Percentiles rank a stretch among this genome's conserved stretches.
phyloP scores from a whole-genome alignment of 2,329 filamentous ascomycete genomes.

The Dothiorella sarmentorum region DNA sequence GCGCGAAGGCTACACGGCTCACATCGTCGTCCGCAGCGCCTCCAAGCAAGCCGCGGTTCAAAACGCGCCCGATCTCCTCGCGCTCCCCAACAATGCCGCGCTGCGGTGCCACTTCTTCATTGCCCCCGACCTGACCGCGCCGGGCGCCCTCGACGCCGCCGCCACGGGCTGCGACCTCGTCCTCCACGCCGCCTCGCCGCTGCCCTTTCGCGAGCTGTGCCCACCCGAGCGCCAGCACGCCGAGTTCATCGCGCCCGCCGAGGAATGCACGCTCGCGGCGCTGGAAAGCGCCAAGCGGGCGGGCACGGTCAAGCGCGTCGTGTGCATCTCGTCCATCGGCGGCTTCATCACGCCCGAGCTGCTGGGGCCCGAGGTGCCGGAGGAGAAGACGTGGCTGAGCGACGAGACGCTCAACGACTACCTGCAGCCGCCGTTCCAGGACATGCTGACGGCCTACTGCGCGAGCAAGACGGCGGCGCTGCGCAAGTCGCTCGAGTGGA shows the following conservation, averaged over 20 bases:
- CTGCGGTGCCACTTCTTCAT: conserved; percentile 20
- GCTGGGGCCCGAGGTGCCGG: not conserved
- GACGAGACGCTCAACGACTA: not conserved
- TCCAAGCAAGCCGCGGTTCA: conserved; percentile 15
- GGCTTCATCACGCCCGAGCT: conserved; percentile 5
- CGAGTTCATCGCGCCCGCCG: conserved; percentile 10
- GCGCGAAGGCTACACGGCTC: conserved; percentile 28
- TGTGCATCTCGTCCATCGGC: conserved; percentile 16
- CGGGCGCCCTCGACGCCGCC: conserved; percentile 37
- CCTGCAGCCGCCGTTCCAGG: not conserved
- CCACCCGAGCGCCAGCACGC: conserved; percentile 4
- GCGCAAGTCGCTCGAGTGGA: not conserved
- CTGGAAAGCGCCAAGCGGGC: conserved; percentile 12
- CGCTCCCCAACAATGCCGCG: conserved; percentile 18
- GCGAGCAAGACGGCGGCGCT: conserved; percentile 7
- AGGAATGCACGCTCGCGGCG: conserved; percentile 17
- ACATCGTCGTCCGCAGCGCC: conserved; percentile 28
- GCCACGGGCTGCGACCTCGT: conserved; percentile 27
- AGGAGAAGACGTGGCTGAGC: not conserved
- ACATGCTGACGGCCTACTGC: not conserved
- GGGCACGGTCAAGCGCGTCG: conserved; percentile 17
- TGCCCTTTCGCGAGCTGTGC: conserved; percentile 1
- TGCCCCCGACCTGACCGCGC: conserved; percentile 36
- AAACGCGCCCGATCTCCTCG: conserved; percentile 2
- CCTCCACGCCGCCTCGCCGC: conserved; percentile 21